Base-by-base conservation (phyloP, 192 early-diverging fungal genomes). In the Coemansia sp. region DNA sequence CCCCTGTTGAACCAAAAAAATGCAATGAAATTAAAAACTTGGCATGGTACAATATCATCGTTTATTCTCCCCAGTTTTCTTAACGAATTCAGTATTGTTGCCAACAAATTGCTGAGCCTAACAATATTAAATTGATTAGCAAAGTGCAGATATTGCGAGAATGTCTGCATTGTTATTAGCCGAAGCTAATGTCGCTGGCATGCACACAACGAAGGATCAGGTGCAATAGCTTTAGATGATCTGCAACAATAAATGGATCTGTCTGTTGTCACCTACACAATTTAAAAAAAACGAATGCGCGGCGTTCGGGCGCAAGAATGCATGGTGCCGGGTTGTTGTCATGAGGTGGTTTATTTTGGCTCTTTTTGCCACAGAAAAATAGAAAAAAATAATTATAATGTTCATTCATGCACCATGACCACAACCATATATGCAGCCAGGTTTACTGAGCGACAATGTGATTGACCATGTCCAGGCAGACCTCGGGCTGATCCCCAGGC, bases 401-500 rank as follows among this genome's bases (percentile, higher is more conserved):
- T 21, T 11, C 1, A 50, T 23, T 25, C 25, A 53, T 53, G 4
- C 21, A 25, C 25, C 50, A 53, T 29, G 25, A 53, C 50, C 25
- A 23, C 38, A 41, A 15, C 25, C 19, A 45, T 29, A 42, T 10
- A 42, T 37, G 60, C 39, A 41, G 12, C 45, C 45, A 48, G 45
- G 6, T 60, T 44, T 15, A 59, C 29, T 10, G 25, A 61, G n/a
- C 38, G 27, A 75, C 68, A 77, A 78, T 75, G 53, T 63, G 69
- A 53, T 72, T 21, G 2, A 75, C 71, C 76, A 84, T 78, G 19
- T 76, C 64, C 60, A 73, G 68, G 41, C 81, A 84, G 17, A 67
- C 76, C 59, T 75, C 61, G 0, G 79, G 83, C 62, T 91, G 87
- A 78, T 94, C 91, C 50, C 85, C 87, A 1, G 90, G 90, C 3